phyloP scores from a whole-genome alignment of 2,329 filamentous ascomycete species.

The Pezicula radicicola region DNA sequence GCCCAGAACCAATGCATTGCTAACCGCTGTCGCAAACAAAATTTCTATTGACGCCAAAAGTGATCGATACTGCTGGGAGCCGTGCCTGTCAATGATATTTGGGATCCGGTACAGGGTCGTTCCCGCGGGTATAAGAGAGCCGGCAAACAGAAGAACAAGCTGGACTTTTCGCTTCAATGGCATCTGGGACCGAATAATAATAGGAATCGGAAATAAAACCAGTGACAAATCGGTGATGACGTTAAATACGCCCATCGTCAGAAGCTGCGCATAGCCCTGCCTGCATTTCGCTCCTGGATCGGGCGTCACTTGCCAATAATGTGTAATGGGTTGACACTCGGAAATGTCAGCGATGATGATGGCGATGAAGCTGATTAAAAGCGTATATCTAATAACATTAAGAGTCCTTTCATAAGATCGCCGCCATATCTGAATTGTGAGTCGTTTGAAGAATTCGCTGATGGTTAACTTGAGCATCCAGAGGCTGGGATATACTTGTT shows the following conservation, averaged over 20 bases:
- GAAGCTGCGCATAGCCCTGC: constrained; percentile 79
- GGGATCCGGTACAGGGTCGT: constrained; percentile 82
- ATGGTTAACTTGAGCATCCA: constrained; percentile 92
- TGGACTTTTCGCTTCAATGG: constrained; percentile 73
- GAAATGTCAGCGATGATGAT: constrained; percentile 77
- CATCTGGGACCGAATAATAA: constrained; percentile 80
- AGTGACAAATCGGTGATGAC: constrained; percentile 86
- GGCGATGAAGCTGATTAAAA: constrained; percentile 75
- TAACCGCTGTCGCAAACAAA: constrained; percentile 79
- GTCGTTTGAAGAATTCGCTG: constrained; percentile 84
- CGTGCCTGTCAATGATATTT: constrained; percentile 66
- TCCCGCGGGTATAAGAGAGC: constrained; percentile 76
- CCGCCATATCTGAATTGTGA: constrained; percentile 81
- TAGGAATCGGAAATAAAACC: constrained; percentile 83
- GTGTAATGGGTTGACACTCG: constrained; percentile 75
- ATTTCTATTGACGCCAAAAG: constrained; percentile 89
- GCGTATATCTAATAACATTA: constrained; percentile 68
- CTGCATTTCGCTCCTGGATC: constrained; percentile 85
- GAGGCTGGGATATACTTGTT: constrained; percentile 51
- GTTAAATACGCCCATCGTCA: constrained; percentile 88
- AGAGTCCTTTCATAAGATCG: constrained; percentile 71
- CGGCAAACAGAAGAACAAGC: constrained; percentile 76
- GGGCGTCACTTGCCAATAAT: constrained; percentile 80
- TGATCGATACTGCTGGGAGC: constrained; percentile 82
- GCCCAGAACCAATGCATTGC: constrained; percentile 86